Base-by-base conservation (phyloP, 139 green algal species). In the Asterochloris erici region DNA sequence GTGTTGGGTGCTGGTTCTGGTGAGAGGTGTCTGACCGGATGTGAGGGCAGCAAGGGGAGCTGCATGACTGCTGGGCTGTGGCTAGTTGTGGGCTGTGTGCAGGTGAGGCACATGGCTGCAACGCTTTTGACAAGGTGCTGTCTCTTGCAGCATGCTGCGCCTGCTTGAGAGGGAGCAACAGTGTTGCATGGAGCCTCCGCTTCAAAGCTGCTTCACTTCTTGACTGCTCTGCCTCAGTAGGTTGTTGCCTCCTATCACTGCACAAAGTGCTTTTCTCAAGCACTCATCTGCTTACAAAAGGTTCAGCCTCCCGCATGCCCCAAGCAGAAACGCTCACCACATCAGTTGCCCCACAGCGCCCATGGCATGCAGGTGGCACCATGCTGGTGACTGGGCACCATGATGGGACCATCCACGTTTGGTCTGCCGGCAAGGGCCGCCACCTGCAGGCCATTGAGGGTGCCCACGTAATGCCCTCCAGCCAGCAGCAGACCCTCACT, bases 361-460 rank as follows among this genome's bases (percentile, higher is more conserved):
- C 28, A n/a, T 68, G 28, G 11, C 62, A 17, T 73, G 29, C 63
- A 82, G 83, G 83, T 14, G 77, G 79, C 17, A 80, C 86, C 24
- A 27, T 89, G 24, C 66, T 92, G 77, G 88, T 84, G 47, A 83
- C 85, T 26, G 90, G 90, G n/a, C 84, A 82, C 14, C 83, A 82
- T 70, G 87, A 92, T 54, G 90, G 90, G 47, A 81, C 47, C 63
- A 79, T 92, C 62, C 74, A 70, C 12, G 62, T 90, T 24, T 88
- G 81, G 85, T 66, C 73, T 9, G 54, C 62, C 21, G 27, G 81
- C 81, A 63, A 19, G 0, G 85, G 85, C 71, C 60, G 62, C 24
- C 60, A 73, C 60, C 66, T 84, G 27, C 81, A 84, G 73, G 66
- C 78, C 14, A 54, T 87, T 70, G 54, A 66, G 26, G 28, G 68